Evolutionary conservation across 2,329 filamentous ascomycete species (phyloP).

Genomic region (Aspergillus nomiae): DNA sequence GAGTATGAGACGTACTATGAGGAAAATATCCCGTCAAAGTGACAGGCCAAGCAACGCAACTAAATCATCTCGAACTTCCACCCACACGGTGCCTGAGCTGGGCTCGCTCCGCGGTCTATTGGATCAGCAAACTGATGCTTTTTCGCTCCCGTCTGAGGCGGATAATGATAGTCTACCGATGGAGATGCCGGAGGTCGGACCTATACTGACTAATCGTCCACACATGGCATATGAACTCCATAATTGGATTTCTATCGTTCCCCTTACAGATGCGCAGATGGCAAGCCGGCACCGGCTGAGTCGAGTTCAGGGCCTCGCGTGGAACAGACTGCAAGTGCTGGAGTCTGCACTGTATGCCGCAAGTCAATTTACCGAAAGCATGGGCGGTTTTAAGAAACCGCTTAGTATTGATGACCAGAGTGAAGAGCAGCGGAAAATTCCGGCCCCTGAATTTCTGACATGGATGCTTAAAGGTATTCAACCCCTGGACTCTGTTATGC

Average conservation of each 20-base stretch:
- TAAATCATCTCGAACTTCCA: not conserved
- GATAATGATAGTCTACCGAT: not conserved
- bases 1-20: constrained; percentile 9
- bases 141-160: not conserved
- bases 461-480: constrained; percentile 27
- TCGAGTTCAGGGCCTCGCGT: constrained; percentile 9
- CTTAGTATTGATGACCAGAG: not conserved
- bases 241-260: constrained; percentile 14
- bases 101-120: not conserved
- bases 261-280: constrained; percentile 20
- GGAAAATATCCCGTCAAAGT: not conserved
- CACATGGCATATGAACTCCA: not conserved
- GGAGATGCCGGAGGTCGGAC: not conserved
- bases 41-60: not conserved
- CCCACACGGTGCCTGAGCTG: not conserved
- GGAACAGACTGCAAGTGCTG: constrained; percentile 14
- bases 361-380: constrained; percentile 7
- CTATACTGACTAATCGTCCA: not conserved
- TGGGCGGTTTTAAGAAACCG: not conserved
- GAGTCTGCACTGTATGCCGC: constrained; percentile 19
- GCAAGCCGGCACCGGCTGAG: constrained; percentile 14
- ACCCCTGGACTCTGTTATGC: not conserved
- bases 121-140: not conserved
- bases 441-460: constrained; percentile 19
- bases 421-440: constrained; percentile 3